Conservation (phyloP, 2,329 filamentous ascomycete species). For the Monilinia aucupariae region DNA sequence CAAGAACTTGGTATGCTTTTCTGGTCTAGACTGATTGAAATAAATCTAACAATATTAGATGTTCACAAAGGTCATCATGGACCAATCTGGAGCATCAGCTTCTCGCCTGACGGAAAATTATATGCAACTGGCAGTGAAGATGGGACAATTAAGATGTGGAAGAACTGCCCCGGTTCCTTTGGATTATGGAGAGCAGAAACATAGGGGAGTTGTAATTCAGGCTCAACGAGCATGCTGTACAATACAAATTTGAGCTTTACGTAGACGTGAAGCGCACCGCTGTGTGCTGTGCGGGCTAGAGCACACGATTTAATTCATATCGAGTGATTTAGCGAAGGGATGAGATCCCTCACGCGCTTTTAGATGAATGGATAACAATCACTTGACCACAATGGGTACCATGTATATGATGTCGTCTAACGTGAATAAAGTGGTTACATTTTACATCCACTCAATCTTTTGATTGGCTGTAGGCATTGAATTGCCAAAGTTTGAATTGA, state of each 20-base stretch:
- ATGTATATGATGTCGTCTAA: not conserved
- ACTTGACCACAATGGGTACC: not conserved
- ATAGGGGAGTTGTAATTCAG: not conserved
- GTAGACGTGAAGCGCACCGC: not conserved
- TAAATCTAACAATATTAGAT: constrained; percentile 47
- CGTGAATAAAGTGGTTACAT: not conserved
- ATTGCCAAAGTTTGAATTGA: not conserved
- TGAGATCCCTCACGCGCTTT: not conserved
- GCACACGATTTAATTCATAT: not conserved
- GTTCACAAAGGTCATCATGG: constrained; percentile 96
- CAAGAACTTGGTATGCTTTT: constrained; percentile 62
- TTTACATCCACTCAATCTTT: not conserved
- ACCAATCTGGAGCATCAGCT: constrained; percentile 92
- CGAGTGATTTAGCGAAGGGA: constrained; percentile 5
- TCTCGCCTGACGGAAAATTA: constrained; percentile 90
- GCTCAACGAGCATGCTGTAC: constrained; percentile 8
- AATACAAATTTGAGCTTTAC: not conserved
- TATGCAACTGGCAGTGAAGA: constrained; percentile 97
- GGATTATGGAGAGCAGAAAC: constrained; percentile 48
- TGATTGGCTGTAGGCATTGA: not conserved
- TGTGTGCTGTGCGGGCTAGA: not conserved
- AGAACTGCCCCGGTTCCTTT: constrained; percentile 62
- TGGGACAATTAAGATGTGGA: constrained; percentile 91
- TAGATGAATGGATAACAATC: not conserved
- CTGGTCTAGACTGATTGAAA: not conserved